Evolutionary conservation across 495 filamentous ascomycete species (phyloP), one percentile per base, ranked within the genome.

Genomic region (Hypoxylon subgilvum): DNA sequence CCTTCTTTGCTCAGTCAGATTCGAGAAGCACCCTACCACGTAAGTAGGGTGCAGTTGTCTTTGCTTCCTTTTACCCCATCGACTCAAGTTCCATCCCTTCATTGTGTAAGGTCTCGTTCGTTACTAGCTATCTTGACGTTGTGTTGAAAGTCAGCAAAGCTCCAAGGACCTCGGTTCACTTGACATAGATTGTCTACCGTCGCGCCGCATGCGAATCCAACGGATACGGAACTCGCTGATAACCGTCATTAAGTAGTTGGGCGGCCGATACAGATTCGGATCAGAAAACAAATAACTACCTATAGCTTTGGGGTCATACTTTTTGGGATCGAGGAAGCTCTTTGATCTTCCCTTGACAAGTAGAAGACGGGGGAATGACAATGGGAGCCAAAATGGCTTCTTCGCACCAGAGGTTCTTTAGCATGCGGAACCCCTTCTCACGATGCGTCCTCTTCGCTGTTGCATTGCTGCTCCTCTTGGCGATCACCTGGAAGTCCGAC

Each of bases 341-440:
- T 42, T 21, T 43, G n/a, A 12, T 57, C 46, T 36, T 42, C 41
- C 54, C 54, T 34, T 68, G 65, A 47, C 50, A 65, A 44, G 23
- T 39, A 27, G 36, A 63, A 23, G 38, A 19, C 14, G 40, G 39
- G 53, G 63, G 57, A 58, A 51, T 61, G 30, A 67, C 52, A 30
- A 76, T 77, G 74, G 74, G 71, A 53, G 68, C 67, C 12, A 64
- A 56, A 59, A 64, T 76, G 56, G 49, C 70, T 22, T 54, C 64
- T 16, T 51, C 69, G 56, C 72, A 76, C 53, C 67, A 68, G 32
- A 72, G 70, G 28, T 72, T 73, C 50, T 71, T 79, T 61, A 73
- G 59, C 43, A 74, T 76, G 70, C 69, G 76, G 22, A 76, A 78
- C 58, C 74, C 76, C 6, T 69, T 79, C 35, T 68, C 65, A 22